A percentile compares a stretch with the other conserved stretches of the same genome.
Conservation (phyloP, 2,329 filamentous ascomycete species). For the Fusarium duplospermum region DNA sequence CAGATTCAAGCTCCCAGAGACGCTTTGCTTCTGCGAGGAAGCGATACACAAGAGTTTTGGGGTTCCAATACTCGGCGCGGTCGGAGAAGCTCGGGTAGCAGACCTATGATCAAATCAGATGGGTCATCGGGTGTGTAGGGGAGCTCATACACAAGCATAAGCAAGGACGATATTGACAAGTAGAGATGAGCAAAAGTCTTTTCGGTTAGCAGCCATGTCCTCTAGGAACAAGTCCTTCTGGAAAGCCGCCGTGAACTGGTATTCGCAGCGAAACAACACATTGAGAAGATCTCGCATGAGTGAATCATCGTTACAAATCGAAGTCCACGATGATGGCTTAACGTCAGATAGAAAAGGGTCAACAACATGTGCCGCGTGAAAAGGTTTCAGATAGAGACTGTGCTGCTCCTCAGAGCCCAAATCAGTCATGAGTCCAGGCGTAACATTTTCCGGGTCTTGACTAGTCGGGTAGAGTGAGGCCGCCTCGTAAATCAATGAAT, state of each 20-base stretch:
- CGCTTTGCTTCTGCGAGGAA: conserved; percentile 54
- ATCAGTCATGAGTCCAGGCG: background rate
- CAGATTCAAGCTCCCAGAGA: conserved; percentile 52
- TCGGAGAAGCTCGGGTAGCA: conserved; percentile 43
- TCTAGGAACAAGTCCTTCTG: conserved; percentile 55
- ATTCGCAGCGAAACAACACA: conserved; percentile 49
- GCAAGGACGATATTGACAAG: conserved; percentile 54
- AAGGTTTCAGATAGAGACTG: conserved; percentile 50
- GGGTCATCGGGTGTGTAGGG: background rate
- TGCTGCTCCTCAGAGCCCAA: conserved; percentile 21
- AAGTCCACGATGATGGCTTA: conserved; percentile 52
- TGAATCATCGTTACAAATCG: conserved; percentile 48
- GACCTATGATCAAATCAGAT: conserved; percentile 38
- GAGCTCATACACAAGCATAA: conserved; percentile 49
- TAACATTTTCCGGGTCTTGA: background rate
- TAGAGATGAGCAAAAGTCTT: conserved; percentile 53
- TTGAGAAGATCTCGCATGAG: conserved; percentile 50
- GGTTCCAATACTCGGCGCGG: conserved; percentile 52
- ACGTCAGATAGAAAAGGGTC: conserved; percentile 48
- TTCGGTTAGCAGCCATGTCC: conserved; percentile 48
- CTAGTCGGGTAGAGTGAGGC: conserved; percentile 16
- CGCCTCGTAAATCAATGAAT: conserved; percentile 43
- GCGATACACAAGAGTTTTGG: conserved; percentile 48
- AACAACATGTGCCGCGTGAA: conserved; percentile 49
- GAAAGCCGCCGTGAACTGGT: conserved; percentile 50